phyloP scores from a whole-genome alignment of 257 asterid genomes.

The Nyctanthes arbortristis region DNA sequence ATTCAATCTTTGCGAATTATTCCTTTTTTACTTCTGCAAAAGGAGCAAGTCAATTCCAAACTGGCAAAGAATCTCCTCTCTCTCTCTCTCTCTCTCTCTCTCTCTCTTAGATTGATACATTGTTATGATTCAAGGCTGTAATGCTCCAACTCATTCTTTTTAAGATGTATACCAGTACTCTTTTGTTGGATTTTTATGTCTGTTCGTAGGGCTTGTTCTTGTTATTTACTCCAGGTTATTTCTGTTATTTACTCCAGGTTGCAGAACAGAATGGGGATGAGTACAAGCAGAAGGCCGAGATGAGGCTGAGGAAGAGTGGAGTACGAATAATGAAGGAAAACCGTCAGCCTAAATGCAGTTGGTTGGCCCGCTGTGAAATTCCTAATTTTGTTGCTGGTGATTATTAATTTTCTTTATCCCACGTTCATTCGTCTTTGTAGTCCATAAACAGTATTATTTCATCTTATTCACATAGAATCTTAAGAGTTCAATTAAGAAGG shows the following conservation, averaged over 20 bases:
- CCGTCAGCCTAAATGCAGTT: conserved; percentile 78
- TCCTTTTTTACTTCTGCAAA: no score
- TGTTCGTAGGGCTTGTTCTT: conserved; percentile 10
- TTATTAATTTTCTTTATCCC: conserved; percentile 56
- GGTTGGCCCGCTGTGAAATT: conserved; percentile 70
- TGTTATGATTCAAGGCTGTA: conserved; percentile 5
- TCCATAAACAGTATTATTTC: conserved; percentile 17
- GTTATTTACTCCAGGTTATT: no score
- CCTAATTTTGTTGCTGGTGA: conserved; percentile 76
- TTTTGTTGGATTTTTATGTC: no score
- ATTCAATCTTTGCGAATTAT: no score
- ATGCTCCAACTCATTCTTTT: no score
- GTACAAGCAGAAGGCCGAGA: conserved; percentile 48
- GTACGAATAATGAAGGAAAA: no score
- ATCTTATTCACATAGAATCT: no score
- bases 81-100: no score
- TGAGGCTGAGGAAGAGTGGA: conserved; percentile 89
- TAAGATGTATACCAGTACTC: background rate
- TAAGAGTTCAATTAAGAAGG: no score
- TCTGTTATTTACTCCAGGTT: conserved; percentile 36
- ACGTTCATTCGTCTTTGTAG: conserved; percentile 29
- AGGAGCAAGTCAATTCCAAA: no score
- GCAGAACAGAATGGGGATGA: conserved; percentile 64
- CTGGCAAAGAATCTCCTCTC: no score
- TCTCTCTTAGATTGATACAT: no score